Evolutionary conservation across 495 filamentous ascomycete species (phyloP).

Genomic region (Penicillium cosmopolitanum): DNA sequence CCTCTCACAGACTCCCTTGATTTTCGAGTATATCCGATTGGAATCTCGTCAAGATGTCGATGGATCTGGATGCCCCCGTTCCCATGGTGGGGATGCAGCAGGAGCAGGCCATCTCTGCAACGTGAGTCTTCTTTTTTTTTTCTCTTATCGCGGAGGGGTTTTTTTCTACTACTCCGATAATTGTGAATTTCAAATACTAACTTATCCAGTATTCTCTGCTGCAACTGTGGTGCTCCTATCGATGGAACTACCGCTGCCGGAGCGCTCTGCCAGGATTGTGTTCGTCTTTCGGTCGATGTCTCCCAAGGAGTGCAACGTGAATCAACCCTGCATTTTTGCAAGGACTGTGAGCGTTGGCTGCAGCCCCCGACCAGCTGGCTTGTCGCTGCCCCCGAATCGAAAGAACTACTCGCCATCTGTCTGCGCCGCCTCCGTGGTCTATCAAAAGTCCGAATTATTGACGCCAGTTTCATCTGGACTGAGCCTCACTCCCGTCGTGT

Average conservation of each 20-base stretch:
- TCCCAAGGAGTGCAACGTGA: conserved; percentile 92
- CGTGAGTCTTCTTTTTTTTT: conserved; percentile 51
- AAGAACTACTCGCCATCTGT: conserved; percentile 89
- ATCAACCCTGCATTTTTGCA: conserved; percentile 78
- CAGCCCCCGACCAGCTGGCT: conserved; percentile 87
- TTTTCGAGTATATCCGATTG: conserved; percentile 12
- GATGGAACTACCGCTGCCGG: conserved; percentile 85
- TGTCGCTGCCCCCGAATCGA: conserved; percentile 76
- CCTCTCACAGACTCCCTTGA: conserved; percentile 14
- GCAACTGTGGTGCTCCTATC: conserved; percentile 92
- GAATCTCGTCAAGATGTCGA: conserved; percentile 55
- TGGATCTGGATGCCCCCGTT: conserved; percentile 71
- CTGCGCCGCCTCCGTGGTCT: conserved; percentile 80
- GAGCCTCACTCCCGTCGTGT: conserved; percentile 92
- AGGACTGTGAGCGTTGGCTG: conserved; percentile 93
- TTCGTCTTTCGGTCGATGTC: conserved; percentile 90
- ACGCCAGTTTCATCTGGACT: conserved; percentile 97
- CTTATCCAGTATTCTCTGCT: conserved; percentile 78
- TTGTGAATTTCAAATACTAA: conserved; percentile 22
- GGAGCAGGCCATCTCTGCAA: conserved; percentile 56
- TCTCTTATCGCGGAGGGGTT: conserved; percentile 30
- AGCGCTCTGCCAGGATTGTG: conserved; percentile 91
- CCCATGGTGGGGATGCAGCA: conserved; percentile 53
- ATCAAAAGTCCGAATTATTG: conserved; percentile 85
- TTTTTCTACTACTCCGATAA: conserved; percentile 15